Percentiles rank a stretch among this genome's conserved stretches.
These are phyloP conservation scores for Mortierella sp. DNA, from an alignment of 371 early-diverging fungal genomes.

Conservation along the genomic window DNA sequence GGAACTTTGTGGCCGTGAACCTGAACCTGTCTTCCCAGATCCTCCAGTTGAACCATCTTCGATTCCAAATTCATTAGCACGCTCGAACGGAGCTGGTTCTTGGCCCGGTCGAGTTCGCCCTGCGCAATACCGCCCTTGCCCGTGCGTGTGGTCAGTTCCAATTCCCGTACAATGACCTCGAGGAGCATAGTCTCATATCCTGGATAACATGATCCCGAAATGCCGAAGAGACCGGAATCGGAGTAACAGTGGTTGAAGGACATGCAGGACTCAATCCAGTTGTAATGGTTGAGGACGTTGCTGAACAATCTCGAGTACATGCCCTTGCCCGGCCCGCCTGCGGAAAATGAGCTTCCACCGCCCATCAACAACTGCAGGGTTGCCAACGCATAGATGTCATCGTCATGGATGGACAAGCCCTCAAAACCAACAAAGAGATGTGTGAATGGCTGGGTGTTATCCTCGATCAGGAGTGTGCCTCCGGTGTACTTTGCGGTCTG, in stretches of 20 bases:
- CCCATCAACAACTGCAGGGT: constrained; percentile 92
- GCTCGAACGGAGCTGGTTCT: constrained; percentile 94
- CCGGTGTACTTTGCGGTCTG: constrained; percentile 83
- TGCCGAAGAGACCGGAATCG: constrained; percentile 94
- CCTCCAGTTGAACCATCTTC: constrained; percentile 93
- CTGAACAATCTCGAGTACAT: constrained; percentile 98
- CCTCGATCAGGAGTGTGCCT: constrained; percentile 77
- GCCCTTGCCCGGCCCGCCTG: constrained; percentile 98
- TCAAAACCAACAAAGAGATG: constrained; percentile 93
- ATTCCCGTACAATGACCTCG: constrained; percentile 86
- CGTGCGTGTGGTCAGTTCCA: constrained; percentile 77
- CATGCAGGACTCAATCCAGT: constrained; percentile 94
- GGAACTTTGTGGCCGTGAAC: constrained; percentile 80
- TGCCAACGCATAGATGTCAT: constrained; percentile 93
- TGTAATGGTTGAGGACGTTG: constrained; percentile 92
- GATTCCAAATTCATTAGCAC: constrained; percentile 95
- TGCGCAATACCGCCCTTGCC: constrained; percentile 58
- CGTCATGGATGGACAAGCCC: constrained; percentile 80
- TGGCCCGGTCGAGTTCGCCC: constrained; percentile 86
- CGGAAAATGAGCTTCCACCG: constrained; percentile 97
- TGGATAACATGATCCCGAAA: constrained; percentile 86
- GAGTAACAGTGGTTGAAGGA: constrained; percentile 92
- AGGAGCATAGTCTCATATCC: constrained; percentile 75
- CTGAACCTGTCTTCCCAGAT: constrained; percentile 93
- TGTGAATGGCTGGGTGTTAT: constrained; percentile 73